Base-by-base conservation (phyloP, 352 stramenopile genomes). In the Proteromonas lacertae region DNA sequence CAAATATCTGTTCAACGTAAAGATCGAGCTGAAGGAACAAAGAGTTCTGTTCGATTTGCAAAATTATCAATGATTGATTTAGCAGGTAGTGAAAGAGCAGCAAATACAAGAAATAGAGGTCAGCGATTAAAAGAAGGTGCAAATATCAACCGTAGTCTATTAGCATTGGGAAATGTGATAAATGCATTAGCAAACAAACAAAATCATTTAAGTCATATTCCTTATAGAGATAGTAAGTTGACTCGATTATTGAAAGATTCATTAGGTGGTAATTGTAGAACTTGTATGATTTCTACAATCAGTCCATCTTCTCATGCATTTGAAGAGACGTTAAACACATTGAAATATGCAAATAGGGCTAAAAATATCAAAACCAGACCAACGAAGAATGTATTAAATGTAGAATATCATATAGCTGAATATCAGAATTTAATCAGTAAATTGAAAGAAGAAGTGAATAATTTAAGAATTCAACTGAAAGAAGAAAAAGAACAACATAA, bases 351-450 rank as follows among this genome's bases (percentile, higher is more conserved):
- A 1, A 79, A 81, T 35, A 53, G 70, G 31, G 69, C 70, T 8
- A 83, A 84, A 46, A 81, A 77, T 41, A 86, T 88, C 51, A 81
- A 86, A 48, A 87, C 69, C 5, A 80, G 65, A 1, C 56, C 80
- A 18, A 57, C 51, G 29, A 28, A 53, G 10, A 88, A 88, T 40
- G 62, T 81, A 1, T 54, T 83, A 10, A 66, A 64, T 23, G 58
- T 77, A 0, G 71, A 80, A 33, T 63, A 81, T 45, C 52, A 75
- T 44, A 66, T 75, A 32, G 54, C 55, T 4, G 65, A 76, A 45
- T 84, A 86, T 37, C 66, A 67, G 5, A 49, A 48, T 6, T 49
- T 88, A 6, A 82, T 88, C 31, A 54, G 48, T 0, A 64, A 57
- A 16, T 46, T 88, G n/a, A 59, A 66, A 18, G 56, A 59, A 21